Conservation (phyloP, 495 filamentous ascomycete species). For the Pseudoneurospora amorphoporcata region DNA sequence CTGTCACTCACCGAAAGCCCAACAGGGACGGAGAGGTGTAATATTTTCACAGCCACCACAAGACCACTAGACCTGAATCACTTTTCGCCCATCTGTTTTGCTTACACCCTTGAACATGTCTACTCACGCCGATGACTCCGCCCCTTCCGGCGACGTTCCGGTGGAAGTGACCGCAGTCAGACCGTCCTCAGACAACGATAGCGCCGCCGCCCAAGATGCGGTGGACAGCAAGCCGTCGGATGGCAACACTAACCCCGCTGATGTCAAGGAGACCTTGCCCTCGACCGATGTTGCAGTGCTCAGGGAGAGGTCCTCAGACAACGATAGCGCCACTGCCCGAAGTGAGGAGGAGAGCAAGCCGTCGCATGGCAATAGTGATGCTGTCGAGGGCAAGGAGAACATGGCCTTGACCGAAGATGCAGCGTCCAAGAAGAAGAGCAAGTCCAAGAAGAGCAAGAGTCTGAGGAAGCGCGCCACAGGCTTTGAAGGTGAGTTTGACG, state of each 20-base stretch:
- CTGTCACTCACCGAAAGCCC: neutral
- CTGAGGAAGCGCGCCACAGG: constrained; percentile 27
- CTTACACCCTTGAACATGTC: constrained; percentile 2
- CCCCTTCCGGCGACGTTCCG: neutral
- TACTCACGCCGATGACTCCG: neutral
- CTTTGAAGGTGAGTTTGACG: constrained; percentile 30
- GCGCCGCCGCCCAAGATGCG: neutral
- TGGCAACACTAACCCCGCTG: neutral
- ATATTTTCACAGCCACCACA: constrained; percentile 5
- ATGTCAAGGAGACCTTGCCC: neutral
- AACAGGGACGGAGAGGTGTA: neutral
- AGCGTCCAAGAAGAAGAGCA: constrained; percentile 21
- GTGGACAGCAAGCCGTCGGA: neutral
- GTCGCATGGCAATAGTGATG: neutral
- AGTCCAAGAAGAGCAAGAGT: constrained; percentile 16
- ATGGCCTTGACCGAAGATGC: neutral
- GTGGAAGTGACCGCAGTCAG: neutral
- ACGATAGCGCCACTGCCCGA: neutral
- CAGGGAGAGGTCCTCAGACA: constrained; percentile 8
- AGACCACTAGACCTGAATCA: neutral
- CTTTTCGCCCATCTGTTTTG: neutral
- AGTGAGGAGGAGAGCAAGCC: neutral
- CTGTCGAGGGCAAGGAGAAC: neutral
- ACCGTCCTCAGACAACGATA: neutral
- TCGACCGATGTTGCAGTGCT: neutral